Conservation (phyloP, 495 filamentous ascomycete genomes). For the Glarea lozoyensis region DNA sequence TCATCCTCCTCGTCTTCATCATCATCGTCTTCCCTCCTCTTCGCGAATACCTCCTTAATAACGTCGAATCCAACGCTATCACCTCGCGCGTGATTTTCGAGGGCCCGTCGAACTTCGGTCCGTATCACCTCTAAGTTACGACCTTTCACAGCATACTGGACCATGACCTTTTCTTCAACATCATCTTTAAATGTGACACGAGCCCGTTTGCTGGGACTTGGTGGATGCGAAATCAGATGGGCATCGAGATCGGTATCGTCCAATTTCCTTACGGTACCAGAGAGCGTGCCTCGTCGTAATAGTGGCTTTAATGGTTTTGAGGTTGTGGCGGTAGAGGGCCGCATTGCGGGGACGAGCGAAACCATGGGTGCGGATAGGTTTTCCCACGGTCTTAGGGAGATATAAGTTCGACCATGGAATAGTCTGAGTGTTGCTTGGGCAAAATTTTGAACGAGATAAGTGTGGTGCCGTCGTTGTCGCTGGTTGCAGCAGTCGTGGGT, state of each 20-base stretch:
- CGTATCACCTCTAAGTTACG: conserved; percentile 41
- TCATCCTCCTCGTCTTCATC: conserved; percentile 25
- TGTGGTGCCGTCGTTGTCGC: too few species aligned
- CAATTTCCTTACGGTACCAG: conserved; percentile 20
- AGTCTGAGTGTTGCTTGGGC: too few species aligned
- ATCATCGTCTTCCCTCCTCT: conserved; percentile 32
- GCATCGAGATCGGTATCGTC: conserved; percentile 32
- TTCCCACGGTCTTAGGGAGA: neutral
- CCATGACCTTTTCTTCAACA: conserved; percentile 51
- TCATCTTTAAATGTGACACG: conserved; percentile 67
- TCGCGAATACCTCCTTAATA: conserved; percentile 59
- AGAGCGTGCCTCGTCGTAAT: conserved; percentile 14
- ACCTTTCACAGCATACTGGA: conserved; percentile 30
- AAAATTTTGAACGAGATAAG: too few species aligned
- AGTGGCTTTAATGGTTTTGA: conserved; percentile 18
- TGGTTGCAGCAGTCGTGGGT: too few species aligned
- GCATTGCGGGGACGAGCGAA: conserved; percentile 11
- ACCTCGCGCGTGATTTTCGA: conserved; percentile 56
- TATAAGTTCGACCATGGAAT: too few species aligned
- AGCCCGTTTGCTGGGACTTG: conserved; percentile 48
- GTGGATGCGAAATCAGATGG: conserved; percentile 33
- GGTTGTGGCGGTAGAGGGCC: conserved; percentile 1
- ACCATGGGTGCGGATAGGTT: conserved; percentile 13
- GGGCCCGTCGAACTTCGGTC: conserved; percentile 63
- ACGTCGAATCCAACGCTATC: conserved; percentile 65